Conservation (phyloP, 805 yeast genomes). For the Kluyveromyces lactis region DNA sequence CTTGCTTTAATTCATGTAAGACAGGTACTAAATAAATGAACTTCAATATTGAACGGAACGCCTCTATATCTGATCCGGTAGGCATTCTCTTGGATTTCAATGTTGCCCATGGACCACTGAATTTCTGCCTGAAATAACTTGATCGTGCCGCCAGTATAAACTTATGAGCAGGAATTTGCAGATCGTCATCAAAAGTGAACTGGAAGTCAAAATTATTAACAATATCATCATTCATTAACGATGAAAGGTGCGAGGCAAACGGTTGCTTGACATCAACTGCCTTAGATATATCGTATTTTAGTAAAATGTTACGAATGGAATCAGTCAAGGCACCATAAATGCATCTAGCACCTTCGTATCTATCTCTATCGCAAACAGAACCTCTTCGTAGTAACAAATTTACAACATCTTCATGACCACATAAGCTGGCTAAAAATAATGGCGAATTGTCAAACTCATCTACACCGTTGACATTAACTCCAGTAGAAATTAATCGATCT, state of each 20-base stretch:
- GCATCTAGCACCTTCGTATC: conserved; percentile 74
- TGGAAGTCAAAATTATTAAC: conserved; percentile 20
- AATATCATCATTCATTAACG: conserved; percentile 21
- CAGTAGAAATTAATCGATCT: conserved; percentile 46
- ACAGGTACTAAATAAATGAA: conserved; percentile 34
- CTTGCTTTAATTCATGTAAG: conserved; percentile 29
- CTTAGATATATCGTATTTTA: conserved; percentile 58
- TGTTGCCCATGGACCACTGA: conserved; percentile 20
- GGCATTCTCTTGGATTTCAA: conserved; percentile 15
- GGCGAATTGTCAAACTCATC: conserved; percentile 77
- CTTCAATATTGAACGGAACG: conserved; percentile 23
- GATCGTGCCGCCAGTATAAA: conserved; percentile 37
- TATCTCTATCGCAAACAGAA: conserved; percentile 71
- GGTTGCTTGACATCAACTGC: conserved; percentile 62
- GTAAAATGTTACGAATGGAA: conserved; percentile 47
- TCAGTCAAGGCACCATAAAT: conserved; percentile 73
- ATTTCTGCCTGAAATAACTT: conserved; percentile 20
- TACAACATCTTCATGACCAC: conserved; percentile 69
- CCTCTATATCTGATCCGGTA: conserved; percentile 13
- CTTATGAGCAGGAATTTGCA: conserved; percentile 28
- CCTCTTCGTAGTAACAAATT: conserved; percentile 53
- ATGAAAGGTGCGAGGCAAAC: conserved; percentile 60
- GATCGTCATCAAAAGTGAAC: conserved; percentile 13
- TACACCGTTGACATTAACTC: conserved; percentile 38
- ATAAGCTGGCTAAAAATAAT: conserved; percentile 58